Conservation (phyloP, 1,139 yeast genomes). For the Suhomyces bokatorum region DNA sequence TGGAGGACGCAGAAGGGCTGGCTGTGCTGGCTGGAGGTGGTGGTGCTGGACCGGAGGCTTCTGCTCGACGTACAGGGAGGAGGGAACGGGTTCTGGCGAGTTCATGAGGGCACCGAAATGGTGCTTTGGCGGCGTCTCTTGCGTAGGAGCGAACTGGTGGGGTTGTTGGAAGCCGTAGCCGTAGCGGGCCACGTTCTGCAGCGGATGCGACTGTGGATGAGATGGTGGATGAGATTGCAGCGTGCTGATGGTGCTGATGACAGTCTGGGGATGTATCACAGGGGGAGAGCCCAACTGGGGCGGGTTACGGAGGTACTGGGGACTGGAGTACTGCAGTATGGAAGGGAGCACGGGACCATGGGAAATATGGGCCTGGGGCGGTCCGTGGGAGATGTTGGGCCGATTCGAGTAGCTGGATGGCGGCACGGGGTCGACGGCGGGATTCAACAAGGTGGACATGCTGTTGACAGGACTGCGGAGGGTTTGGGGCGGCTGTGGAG, state of each 20-base stretch:
- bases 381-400: not conserved
- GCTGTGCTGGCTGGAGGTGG: too few species aligned
- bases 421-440: conserved; percentile 2
- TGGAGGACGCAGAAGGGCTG: conserved; percentile 2
- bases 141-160: not conserved
- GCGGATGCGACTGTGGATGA: too few species aligned
- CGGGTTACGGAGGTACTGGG: conserved; percentile 3
- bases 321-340: conserved; percentile 2
- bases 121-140: not conserved
- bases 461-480: conserved; percentile 11
- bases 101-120: not conserved
- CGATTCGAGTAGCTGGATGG: not conserved
- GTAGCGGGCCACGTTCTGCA: conserved; percentile 1
- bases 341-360: conserved; percentile 1
- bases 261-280: conserved; percentile 5
- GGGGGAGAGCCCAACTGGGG: conserved; percentile 9
- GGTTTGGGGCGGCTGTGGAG: not conserved
- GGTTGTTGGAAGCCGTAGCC: conserved; percentile 2
- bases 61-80: not conserved
- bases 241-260: too few species aligned
- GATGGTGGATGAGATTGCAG: too few species aligned
- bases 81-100: conserved; percentile 5
- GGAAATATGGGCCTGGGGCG: not conserved
- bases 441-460: conserved; percentile 9
- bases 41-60: not conserved